phyloP scores from a whole-genome alignment of 495 filamentous ascomycete species.

The Sporormia fimetaria region DNA sequence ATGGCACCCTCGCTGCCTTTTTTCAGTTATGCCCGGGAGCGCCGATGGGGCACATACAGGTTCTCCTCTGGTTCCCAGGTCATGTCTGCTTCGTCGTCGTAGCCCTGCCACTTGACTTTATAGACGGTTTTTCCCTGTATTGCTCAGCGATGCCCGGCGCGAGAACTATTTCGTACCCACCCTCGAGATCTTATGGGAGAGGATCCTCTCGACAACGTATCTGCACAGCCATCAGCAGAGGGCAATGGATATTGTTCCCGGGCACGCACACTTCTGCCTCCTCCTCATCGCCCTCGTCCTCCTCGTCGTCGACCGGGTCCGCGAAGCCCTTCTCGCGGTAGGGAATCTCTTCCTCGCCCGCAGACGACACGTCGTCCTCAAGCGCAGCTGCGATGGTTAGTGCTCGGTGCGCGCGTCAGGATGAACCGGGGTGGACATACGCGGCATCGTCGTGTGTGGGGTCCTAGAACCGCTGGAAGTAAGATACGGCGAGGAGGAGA shows the following conservation, averaged over 20 bases:
- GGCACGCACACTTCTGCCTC: slow-evolving; percentile 33
- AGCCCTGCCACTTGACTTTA: slow-evolving; percentile 55
- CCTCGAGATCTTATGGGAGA: slow-evolving; percentile 39
- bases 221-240: slow-evolving; percentile 36
- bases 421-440: slow-evolving; percentile 18
- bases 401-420: not conserved
- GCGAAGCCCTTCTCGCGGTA: slow-evolving; percentile 6
- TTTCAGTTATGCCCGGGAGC: slow-evolving; percentile 1
- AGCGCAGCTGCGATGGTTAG: slow-evolving; percentile 25
- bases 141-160: slow-evolving; percentile 3
- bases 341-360: slow-evolving; percentile 22
- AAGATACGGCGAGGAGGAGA: too few relatives aligned
- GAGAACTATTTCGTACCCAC: slow-evolving; percentile 5
- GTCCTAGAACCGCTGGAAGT: too few relatives aligned
- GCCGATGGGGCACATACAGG: slow-evolving; percentile 35
- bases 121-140: slow-evolving; percentile 25
- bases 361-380: slow-evolving; percentile 25
- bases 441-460: slow-evolving; percentile 22
- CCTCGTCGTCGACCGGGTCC: slow-evolving; percentile 29
- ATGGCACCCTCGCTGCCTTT: slow-evolving; percentile 35
- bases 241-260: slow-evolving; percentile 2
- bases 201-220: slow-evolving; percentile 51
- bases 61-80: slow-evolving; percentile 54
- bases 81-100: slow-evolving; percentile 41
- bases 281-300: slow-evolving; percentile 36